A percentile compares a stretch with the other conserved stretches of the same genome.
Evolutionary conservation across 345 rosid species (phyloP).

Genomic region (Nasturtium officinale): DNA sequence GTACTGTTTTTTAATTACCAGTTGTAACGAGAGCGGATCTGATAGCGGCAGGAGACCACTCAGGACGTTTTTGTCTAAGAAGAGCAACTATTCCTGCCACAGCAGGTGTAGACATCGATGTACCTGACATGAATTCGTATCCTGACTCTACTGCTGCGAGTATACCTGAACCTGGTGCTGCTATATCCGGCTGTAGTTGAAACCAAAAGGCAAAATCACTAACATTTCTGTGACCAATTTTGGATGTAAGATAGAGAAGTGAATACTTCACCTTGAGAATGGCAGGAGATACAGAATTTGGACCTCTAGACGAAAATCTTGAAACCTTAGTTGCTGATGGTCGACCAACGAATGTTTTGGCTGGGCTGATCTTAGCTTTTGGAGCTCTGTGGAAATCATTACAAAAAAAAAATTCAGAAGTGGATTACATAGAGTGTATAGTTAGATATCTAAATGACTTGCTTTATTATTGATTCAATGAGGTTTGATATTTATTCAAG

Average conservation of each 20-base stretch:
- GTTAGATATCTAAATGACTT: too few species aligned
- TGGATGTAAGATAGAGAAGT: not conserved
- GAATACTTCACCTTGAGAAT: slow-evolving; percentile 61
- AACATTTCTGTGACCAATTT: not conserved
- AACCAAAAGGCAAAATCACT: not conserved
- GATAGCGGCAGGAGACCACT: slow-evolving; percentile 76
- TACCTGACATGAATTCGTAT: slow-evolving; percentile 56
- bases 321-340: slow-evolving; percentile 63
- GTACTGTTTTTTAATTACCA: slow-evolving; percentile 32
- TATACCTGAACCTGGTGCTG: slow-evolving; percentile 74
- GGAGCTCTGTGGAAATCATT: slow-evolving; percentile 48
- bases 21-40: slow-evolving; percentile 71
- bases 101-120: slow-evolving; percentile 76
- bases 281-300: slow-evolving; percentile 58
- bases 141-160: slow-evolving; percentile 51
- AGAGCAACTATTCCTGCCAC: slow-evolving; percentile 68
- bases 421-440: not conserved
- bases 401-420: not conserved
- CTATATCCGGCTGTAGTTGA: slow-evolving; percentile 73
- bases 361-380: slow-evolving; percentile 61
- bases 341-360: slow-evolving; percentile 48
- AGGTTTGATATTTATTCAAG: too few species aligned
- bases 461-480: too few species aligned
- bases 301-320: slow-evolving; percentile 80
- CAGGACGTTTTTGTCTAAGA: slow-evolving; percentile 55